Evolutionary conservation across 2,329 filamentous ascomycete genomes (phyloP).

Genomic region (Fonsecaea monophora): DNA sequence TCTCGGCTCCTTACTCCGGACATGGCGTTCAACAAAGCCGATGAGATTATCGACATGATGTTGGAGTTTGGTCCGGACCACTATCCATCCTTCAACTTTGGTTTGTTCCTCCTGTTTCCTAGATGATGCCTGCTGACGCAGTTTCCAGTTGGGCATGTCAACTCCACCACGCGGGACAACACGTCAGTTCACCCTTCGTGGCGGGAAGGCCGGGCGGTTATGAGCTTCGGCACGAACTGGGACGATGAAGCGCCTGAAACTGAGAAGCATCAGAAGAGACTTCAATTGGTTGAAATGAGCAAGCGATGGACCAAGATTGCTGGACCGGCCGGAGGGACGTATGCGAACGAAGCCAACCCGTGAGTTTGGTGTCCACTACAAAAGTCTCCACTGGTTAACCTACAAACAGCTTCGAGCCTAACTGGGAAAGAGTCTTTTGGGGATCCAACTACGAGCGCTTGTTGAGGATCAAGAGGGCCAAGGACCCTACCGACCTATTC

Average conservation of each 20-base stretch:
- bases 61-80: constrained; percentile 39
- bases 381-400: neutral
- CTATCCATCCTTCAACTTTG: constrained; percentile 43
- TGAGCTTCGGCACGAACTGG: constrained; percentile 43
- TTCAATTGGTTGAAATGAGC: constrained; percentile 41
- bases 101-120: constrained; percentile 32
- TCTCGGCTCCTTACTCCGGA: constrained; percentile 42
- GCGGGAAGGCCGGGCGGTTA: constrained; percentile 40
- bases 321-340: constrained; percentile 42
- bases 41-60: constrained; percentile 42
- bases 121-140: constrained; percentile 13
- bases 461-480: constrained; percentile 52
- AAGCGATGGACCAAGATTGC: constrained; percentile 42
- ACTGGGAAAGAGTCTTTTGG: constrained; percentile 44
- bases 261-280: constrained; percentile 40
- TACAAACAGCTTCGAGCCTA: constrained; percentile 41
- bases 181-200: constrained; percentile 43
- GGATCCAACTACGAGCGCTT: constrained; percentile 54
- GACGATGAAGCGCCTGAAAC: constrained; percentile 40
- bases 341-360: constrained; percentile 40
- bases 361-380: constrained; percentile 8
- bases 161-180: constrained; percentile 41
- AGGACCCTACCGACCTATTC: constrained; percentile 59
- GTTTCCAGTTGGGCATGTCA: constrained; percentile 42
- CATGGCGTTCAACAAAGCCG: constrained; percentile 39